Conservation (phyloP, 495 filamentous ascomycete genomes). For the Rhizodiscina lignyota region DNA sequence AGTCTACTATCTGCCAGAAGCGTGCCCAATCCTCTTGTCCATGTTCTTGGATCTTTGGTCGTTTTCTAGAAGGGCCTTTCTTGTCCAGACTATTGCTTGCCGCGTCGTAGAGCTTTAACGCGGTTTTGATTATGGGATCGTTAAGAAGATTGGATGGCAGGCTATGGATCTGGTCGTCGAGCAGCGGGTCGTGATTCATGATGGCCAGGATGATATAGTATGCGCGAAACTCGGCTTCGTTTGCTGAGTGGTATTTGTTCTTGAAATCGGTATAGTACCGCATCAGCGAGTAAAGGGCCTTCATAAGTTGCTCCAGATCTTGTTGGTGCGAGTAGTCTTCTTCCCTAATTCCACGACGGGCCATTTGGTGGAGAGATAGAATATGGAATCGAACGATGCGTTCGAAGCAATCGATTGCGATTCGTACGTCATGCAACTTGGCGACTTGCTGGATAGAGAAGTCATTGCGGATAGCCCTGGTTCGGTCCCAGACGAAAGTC, state of each 20-base stretch:
- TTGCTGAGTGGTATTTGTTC: slow-evolving; percentile 34
- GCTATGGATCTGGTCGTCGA: slow-evolving; percentile 56
- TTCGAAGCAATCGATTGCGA: slow-evolving; percentile 68
- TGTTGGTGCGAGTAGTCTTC: slow-evolving; percentile 71
- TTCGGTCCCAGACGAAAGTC: slow-evolving; percentile 88
- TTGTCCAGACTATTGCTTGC: slow-evolving; percentile 47
- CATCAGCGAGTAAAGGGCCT: slow-evolving; percentile 72
- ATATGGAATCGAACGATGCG: slow-evolving; percentile 86
- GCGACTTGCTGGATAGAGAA: slow-evolving; percentile 78
- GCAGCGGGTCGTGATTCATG: slow-evolving; percentile 47
- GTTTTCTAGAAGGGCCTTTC: slow-evolving; percentile 47
- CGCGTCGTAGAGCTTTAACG: slow-evolving; percentile 51
- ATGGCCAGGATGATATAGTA: slow-evolving; percentile 80
- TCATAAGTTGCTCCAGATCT: slow-evolving; percentile 82
- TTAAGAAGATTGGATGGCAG: slow-evolving; percentile 45
- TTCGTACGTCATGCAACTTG: slow-evolving; percentile 45
- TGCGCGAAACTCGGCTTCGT: slow-evolving; percentile 80
- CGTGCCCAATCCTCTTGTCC: slow-evolving; percentile 47
- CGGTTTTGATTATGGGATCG: slow-evolving; percentile 42
- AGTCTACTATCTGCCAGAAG: slow-evolving; percentile 62
- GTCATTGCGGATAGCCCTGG: slow-evolving; percentile 80
- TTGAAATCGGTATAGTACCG: slow-evolving; percentile 73
- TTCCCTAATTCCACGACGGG: slow-evolving; percentile 30
- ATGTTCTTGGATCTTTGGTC: too few relatives aligned
- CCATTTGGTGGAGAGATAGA: slow-evolving; percentile 68